These are phyloP conservation scores for Pestalotiopsis sp. DNA, from an alignment of 2,329 filamentous ascomycete species.

Conservation along the genomic window DNA sequence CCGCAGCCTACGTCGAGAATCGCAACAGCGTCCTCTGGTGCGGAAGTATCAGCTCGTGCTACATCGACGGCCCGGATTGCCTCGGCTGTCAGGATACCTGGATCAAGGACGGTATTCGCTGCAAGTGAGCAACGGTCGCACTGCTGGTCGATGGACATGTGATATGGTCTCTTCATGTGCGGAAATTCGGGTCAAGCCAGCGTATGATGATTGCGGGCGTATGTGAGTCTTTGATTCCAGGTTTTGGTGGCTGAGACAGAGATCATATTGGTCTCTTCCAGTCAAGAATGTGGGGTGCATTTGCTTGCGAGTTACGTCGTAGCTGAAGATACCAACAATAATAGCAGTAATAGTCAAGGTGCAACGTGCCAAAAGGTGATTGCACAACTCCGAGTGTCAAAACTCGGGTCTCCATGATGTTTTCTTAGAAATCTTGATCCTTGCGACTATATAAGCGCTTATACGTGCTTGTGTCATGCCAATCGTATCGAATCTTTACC, in stretches of 20 bases:
- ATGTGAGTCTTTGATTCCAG: not conserved
- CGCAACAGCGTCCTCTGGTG: slow-evolving; percentile 3
- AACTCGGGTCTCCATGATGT: not conserved
- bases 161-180: too few relatives aligned
- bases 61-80: not conserved
- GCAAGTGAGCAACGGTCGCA: not conserved
- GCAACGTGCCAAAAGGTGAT: too few relatives aligned
- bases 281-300: not conserved
- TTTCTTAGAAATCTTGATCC: not conserved
- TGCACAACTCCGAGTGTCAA: not conserved
- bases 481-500: not conserved
- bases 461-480: not conserved
- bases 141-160: not conserved
- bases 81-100: slow-evolving; percentile 1
- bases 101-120: not conserved
- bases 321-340: not conserved
- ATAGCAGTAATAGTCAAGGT: not conserved
- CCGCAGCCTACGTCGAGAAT: not conserved
- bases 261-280: not conserved
- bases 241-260: not conserved
- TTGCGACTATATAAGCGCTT: not conserved
- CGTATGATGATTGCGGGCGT: not conserved
- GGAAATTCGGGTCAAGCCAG: not conserved
- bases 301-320: not conserved
- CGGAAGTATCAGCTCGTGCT: not conserved